phyloP scores from a whole-genome alignment of 257 asterid species.

The Solanum pennellii region DNA sequence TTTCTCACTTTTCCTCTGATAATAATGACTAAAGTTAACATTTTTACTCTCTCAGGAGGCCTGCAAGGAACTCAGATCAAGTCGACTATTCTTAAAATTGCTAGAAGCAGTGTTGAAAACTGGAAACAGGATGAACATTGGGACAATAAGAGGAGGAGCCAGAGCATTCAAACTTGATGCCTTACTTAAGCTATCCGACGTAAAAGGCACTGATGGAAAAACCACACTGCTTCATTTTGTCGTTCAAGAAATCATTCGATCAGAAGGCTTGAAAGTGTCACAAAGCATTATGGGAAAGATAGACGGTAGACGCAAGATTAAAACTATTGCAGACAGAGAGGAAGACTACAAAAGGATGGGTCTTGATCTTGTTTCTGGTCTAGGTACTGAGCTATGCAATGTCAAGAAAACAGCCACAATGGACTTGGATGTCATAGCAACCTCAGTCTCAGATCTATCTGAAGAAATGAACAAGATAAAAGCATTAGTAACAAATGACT shows the following conservation, averaged over 20 bases:
- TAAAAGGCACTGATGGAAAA: slow-evolving; percentile 88
- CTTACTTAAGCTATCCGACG: slow-evolving; percentile 82
- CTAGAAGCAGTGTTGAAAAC: slow-evolving; percentile 93
- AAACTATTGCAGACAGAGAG: slow-evolving; percentile 44
- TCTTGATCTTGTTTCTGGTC: slow-evolving; percentile 69
- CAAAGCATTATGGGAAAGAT: slow-evolving; percentile 96
- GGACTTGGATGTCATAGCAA: slow-evolving; percentile 75
- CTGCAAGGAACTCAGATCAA: slow-evolving; percentile 83
- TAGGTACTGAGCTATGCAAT: slow-evolving; percentile 69
- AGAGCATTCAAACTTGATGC: slow-evolving; percentile 90
- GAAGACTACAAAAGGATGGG: slow-evolving; percentile 77
- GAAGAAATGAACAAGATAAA: slow-evolving; percentile 35
- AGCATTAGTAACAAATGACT: slow-evolving; percentile 25
- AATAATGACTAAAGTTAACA: not conserved
- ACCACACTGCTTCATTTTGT: slow-evolving; percentile 94
- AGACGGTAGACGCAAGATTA: slow-evolving; percentile 26
- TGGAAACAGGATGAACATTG: slow-evolving; percentile 90
- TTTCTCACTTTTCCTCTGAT: not conserved
- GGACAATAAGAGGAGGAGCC: slow-evolving; percentile 93
- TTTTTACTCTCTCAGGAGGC: slow-evolving; percentile 47
- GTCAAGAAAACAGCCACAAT: slow-evolving; percentile 87
- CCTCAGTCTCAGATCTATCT: slow-evolving; percentile 55
- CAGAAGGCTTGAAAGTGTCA: slow-evolving; percentile 78
- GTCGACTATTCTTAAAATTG: slow-evolving; percentile 80
- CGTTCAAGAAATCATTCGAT: slow-evolving; percentile 75